Evolutionary conservation across 495 filamentous ascomycete species (phyloP).

Genomic region (Clavariopsis aquatica): DNA sequence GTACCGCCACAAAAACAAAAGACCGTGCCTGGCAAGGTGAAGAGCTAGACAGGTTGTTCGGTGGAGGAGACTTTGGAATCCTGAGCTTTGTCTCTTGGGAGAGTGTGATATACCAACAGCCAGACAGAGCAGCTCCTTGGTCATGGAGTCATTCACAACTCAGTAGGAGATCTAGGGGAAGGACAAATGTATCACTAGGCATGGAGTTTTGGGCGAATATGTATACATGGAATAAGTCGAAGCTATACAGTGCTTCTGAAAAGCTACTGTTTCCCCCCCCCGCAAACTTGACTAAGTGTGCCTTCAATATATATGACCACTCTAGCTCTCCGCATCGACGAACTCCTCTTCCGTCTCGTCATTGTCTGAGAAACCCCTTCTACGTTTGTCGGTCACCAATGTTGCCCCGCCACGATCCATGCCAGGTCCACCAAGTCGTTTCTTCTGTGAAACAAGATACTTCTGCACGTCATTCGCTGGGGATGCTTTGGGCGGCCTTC

Average conservation of each 20-base stretch:
- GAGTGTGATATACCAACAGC: background rate
- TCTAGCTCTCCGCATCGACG: slow-evolving; percentile 31
- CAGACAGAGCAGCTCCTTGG: background rate
- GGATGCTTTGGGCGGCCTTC: slow-evolving; percentile 46
- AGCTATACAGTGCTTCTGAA: background rate
- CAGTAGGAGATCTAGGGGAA: background rate
- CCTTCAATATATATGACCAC: background rate
- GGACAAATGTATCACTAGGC: background rate
- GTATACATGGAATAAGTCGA: background rate
- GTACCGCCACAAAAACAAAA: slow-evolving; percentile 36
- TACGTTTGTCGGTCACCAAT: slow-evolving; percentile 47
- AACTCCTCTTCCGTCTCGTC: slow-evolving; percentile 48
- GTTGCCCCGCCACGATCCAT: slow-evolving; percentile 52
- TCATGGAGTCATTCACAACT: too few species aligned
- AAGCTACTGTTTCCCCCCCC: background rate
- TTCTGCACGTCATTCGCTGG: slow-evolving; percentile 49
- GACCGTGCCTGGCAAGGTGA: slow-evolving; percentile 33
- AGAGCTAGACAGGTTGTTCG: slow-evolving; percentile 22
- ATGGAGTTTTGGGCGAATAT: background rate
- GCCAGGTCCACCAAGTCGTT: slow-evolving; percentile 52
- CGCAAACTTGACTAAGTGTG: background rate
- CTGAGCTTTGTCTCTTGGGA: background rate
- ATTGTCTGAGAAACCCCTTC: slow-evolving; percentile 48
- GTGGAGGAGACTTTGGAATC: background rate
- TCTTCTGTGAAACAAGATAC: slow-evolving; percentile 48